Evolutionary conservation across 768 basidiomycete genomes (phyloP).

Genomic region (Mycena metata): DNA sequence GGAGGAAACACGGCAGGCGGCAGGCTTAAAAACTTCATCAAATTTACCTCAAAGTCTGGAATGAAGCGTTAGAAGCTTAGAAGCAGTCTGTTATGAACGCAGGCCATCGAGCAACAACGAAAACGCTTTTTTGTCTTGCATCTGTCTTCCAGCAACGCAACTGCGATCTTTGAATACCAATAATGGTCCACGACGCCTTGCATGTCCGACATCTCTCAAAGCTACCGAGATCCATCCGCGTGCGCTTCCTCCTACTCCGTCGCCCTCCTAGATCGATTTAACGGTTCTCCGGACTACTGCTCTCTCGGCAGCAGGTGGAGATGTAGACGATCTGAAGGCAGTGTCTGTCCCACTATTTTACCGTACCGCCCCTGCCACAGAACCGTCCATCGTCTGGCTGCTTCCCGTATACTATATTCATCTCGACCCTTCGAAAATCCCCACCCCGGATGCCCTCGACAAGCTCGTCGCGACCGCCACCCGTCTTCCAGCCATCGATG

Average conservation of each 20-base stretch:
- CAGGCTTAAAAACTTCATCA: too few species aligned
- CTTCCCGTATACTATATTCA: conserved; percentile 1
- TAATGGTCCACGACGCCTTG: conserved; percentile 9
- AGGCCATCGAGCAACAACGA: too few species aligned
- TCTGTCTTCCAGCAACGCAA: not conserved
- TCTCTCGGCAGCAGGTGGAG: not conserved
- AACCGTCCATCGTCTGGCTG: not conserved
- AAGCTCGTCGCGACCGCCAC: not conserved
- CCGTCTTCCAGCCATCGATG: not conserved
- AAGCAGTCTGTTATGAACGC: too few species aligned
- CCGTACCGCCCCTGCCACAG: not conserved
- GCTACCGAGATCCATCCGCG: not conserved
- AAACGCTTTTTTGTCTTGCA: too few species aligned
- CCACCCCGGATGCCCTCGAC: not conserved
- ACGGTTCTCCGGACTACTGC: not conserved
- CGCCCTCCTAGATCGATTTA: not conserved
- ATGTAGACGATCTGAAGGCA: not conserved
- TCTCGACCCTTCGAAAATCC: conserved; percentile 9
- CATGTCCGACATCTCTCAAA: conserved; percentile 1
- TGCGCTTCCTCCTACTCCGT: not conserved
- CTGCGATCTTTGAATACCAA: too few species aligned
- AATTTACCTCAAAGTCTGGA: too few species aligned
- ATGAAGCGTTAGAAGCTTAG: too few species aligned
- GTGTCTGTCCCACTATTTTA: not conserved
- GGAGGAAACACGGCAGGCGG: too few species aligned